Evolutionary conservation across 2,329 filamentous ascomycete genomes (phyloP), one percentile per base, ranked within the genome.

Genomic region (Elsinoe perseae): DNA sequence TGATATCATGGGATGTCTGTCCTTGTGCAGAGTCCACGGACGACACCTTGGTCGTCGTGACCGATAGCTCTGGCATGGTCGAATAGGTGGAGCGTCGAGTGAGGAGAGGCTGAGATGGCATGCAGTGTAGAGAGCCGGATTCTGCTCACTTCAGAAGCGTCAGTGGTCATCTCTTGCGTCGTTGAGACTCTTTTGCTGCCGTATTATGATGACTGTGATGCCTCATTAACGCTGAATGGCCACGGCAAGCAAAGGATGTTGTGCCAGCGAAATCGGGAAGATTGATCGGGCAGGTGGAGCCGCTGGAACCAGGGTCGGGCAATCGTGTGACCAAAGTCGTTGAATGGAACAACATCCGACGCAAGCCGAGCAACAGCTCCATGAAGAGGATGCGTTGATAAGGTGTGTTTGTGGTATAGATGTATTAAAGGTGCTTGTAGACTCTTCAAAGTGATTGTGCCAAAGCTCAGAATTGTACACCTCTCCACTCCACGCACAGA

Each of bases 291-390:
- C 25, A 52, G 28, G 48, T 52, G 48, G 48, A 52, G 30, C 48
- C 48, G 48, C 48, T 32, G 25, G 48, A 38, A 38, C 48, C 48
- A 52, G 48, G 20, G 25, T 23, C 16, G 10, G 4, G 48, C 48
- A 28, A 52, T 36, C 48, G 28, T 52, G 48, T 52, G 48, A 52
- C 48, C 48, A 34, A 10, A 23, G 28, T 21, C 30, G 48, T 52
- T 52, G 48, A 52, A 52, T 21, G 48, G 28, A 32, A 52, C 48
- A 52, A 52, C 52, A 56, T 56, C 53, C 53, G 53, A 56, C 53
- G 53, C 53, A 56, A 56, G 28, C 53, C 53, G 53, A 56, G 53
- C 23, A 20, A 9, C 53, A 20, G 23, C 40, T 21, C 23, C n/a
- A 25, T 44, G 28, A 25, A 32, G 48, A 18, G 53, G 28, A 48